A percentile compares a stretch with the other conserved stretches of the same genome.
These are phyloP conservation scores for Macrolepiota dolichaula DNA, from an alignment of 768 basidiomycete species.

Conservation along the genomic window DNA sequence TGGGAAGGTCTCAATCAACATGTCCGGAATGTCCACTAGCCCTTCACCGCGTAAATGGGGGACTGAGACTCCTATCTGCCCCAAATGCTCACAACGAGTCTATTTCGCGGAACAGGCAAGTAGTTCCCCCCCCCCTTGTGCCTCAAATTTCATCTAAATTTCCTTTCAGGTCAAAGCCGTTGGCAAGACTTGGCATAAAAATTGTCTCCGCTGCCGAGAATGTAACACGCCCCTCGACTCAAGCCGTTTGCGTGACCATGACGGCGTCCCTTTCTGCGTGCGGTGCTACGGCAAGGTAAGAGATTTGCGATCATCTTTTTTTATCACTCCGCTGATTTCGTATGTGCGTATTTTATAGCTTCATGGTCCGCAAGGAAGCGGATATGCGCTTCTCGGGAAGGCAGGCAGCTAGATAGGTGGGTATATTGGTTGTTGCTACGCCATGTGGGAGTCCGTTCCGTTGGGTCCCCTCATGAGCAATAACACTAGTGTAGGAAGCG, in stretches of 20 bases:
- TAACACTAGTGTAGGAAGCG: background rate
- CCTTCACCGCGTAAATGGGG: slow-evolving; percentile 50
- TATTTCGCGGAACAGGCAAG: slow-evolving; percentile 83
- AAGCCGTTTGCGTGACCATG: slow-evolving; percentile 69
- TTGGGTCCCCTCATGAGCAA: background rate
- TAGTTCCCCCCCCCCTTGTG: background rate
- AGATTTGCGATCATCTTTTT: slow-evolving; percentile 9
- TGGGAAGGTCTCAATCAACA: slow-evolving; percentile 25
- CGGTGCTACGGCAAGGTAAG: slow-evolving; percentile 69
- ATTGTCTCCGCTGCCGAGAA: slow-evolving; percentile 72
- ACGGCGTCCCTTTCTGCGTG: slow-evolving; percentile 67
- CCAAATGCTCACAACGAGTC: slow-evolving; percentile 69
- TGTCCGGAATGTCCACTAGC: slow-evolving; percentile 29
- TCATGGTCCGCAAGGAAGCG: slow-evolving; percentile 70
- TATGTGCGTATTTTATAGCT: slow-evolving; percentile 36
- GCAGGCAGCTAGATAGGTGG: slow-evolving; percentile 24
- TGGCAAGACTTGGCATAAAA: slow-evolving; percentile 78
- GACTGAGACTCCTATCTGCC: slow-evolving; percentile 57
- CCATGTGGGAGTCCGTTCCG: background rate
- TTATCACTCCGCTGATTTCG: background rate
- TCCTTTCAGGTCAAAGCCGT: slow-evolving; percentile 68
- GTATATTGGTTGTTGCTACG: background rate
- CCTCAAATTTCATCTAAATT: background rate
- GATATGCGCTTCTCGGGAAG: slow-evolving; percentile 66
- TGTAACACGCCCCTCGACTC: slow-evolving; percentile 72